Conservation (phyloP, 768 basidiomycete species). For the Panaeolus cyanescens region DNA sequence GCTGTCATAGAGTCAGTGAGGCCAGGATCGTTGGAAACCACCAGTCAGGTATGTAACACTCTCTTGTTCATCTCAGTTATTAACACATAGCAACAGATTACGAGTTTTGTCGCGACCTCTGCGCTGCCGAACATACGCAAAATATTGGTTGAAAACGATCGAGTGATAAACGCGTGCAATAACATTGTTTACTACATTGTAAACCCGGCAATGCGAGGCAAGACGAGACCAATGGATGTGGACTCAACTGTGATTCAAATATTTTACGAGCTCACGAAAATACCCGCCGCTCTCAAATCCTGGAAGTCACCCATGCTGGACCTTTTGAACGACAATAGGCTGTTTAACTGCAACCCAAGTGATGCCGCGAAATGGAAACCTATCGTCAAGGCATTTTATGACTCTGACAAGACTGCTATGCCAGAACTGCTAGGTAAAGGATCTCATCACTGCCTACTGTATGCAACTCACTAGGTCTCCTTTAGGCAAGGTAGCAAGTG, state of each 20-base stretch:
- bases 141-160: slow-evolving; percentile 85
- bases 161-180: slow-evolving; percentile 73
- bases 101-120: slow-evolving; percentile 64
- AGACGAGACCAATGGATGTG: slow-evolving; percentile 78
- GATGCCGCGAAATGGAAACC: slow-evolving; percentile 70
- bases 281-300: slow-evolving; percentile 76
- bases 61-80: slow-evolving; percentile 5
- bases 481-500: slow-evolving; percentile 75
- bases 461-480: slow-evolving; percentile 19
- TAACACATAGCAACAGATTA: slow-evolving; percentile 51
- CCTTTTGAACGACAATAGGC: slow-evolving; percentile 78
- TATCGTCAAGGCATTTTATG: slow-evolving; percentile 78
- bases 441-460: slow-evolving; percentile 25
- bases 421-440: slow-evolving; percentile 77
- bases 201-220: slow-evolving; percentile 77
- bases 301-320: slow-evolving; percentile 86
- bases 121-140: slow-evolving; percentile 76
- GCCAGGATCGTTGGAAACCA: slow-evolving; percentile 41
- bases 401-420: slow-evolving; percentile 85
- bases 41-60: slow-evolving; percentile 43
- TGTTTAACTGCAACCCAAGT: slow-evolving; percentile 75
- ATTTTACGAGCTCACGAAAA: slow-evolving; percentile 74
- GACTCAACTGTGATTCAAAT: slow-evolving; percentile 68
- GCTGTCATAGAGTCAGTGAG: slow-evolving; percentile 34
- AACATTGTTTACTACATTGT: slow-evolving; percentile 87